These are phyloP conservation scores for Phytophthora fragariaefolia DNA, from an alignment of 352 stramenopile genomes.

Conservation along the genomic window DNA sequence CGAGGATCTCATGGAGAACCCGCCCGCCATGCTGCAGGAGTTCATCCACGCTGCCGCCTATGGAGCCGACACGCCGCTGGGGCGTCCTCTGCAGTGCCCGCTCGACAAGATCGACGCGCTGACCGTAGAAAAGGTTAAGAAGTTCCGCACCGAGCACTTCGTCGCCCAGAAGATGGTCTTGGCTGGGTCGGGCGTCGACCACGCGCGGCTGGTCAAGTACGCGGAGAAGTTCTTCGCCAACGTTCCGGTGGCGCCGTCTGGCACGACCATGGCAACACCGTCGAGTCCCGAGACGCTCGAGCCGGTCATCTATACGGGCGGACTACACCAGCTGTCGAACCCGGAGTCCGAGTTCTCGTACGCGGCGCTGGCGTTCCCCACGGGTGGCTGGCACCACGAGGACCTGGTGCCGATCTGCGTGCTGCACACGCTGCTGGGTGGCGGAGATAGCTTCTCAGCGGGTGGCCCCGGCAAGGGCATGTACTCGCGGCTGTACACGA, in stretches of 20 bases:
- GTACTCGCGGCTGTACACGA: slow-evolving; percentile 99
- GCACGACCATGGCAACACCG: slow-evolving; percentile 25
- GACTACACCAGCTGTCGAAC: slow-evolving; percentile 70
- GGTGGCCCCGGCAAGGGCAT: slow-evolving; percentile 99
- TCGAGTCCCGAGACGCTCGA: slow-evolving; percentile 48
- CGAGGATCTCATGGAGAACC: slow-evolving; percentile 92
- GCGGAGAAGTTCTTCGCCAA: slow-evolving; percentile 91
- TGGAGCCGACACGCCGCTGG: slow-evolving; percentile 69
- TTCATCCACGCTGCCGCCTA: slow-evolving; percentile 92
- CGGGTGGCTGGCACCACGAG: slow-evolving; percentile 96
- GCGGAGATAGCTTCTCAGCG: slow-evolving; percentile 98
- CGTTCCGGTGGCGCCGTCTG: slow-evolving; percentile 39
- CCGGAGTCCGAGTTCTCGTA: slow-evolving; percentile 86
- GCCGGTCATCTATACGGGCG: slow-evolving; percentile 71
- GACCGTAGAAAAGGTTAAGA: slow-evolving; percentile 72
- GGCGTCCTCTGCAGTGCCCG: slow-evolving; percentile 81
- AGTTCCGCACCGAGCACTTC: slow-evolving; percentile 82
- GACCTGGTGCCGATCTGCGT: slow-evolving; percentile 97
- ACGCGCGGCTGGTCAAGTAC: slow-evolving; percentile 92
- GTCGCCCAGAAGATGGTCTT: slow-evolving; percentile 92
- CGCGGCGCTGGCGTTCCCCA: slow-evolving; percentile 96
- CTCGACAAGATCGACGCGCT: slow-evolving; percentile 83
- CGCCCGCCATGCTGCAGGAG: slow-evolving; percentile 81
- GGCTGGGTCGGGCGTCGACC: slow-evolving; percentile 94
- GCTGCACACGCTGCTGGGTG: slow-evolving; percentile 97